These are phyloP conservation scores for Ascochyta koolunga DNA, from an alignment of 2,329 filamentous ascomycete species.

Conservation along the genomic window DNA sequence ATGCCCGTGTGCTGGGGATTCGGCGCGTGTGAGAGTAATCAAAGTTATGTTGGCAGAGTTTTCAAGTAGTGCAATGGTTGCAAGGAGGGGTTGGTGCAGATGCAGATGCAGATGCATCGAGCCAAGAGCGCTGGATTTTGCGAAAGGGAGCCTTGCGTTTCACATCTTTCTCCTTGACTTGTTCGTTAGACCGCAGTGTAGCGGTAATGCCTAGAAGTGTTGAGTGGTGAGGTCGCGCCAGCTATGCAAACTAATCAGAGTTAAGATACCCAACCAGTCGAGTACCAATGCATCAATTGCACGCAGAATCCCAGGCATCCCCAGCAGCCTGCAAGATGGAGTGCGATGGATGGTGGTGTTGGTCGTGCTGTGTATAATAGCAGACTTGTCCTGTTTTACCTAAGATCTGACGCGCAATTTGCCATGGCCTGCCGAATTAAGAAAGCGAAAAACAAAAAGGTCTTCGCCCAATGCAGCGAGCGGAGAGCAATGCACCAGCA, in stretches of 20 bases:
- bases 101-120: slow-evolving; percentile 2
- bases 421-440: background rate
- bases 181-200: background rate
- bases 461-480: slow-evolving; percentile 4
- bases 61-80: background rate
- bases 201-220: background rate
- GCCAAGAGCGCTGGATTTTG: background rate
- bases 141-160: background rate
- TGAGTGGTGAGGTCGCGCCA: background rate
- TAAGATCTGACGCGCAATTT: slow-evolving; percentile 5
- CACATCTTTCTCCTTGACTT: background rate
- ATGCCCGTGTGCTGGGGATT: background rate
- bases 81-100: background rate
- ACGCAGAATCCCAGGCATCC: background rate
- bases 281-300: background rate
- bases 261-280: background rate
- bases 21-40: background rate
- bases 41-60: background rate
- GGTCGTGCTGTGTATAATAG: background rate
- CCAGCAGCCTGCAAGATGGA: background rate
- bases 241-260: slow-evolving; percentile 1
- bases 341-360: background rate
- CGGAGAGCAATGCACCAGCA: background rate
- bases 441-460: background rate
- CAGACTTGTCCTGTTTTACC: slow-evolving; percentile 1